A percentile compares a stretch with the other conserved stretches of the same genome.
Conservation (phyloP, 192 early-diverging fungal genomes). For the Geranomyces variabilis region DNA sequence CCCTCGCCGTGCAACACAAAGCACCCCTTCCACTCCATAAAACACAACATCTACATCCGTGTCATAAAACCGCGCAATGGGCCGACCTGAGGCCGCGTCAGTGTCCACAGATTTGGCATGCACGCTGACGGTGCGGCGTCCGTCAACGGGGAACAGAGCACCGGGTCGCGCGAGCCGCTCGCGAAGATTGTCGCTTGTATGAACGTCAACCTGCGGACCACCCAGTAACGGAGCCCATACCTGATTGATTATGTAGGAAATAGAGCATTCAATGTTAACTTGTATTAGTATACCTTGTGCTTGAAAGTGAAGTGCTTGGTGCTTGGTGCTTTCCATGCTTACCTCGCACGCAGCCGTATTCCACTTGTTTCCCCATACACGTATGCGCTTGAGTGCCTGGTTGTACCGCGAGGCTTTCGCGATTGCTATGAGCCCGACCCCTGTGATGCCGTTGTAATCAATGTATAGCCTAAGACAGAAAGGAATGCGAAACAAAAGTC, state of each 20-base stretch:
- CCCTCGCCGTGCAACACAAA: slow-evolving; percentile 37
- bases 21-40: slow-evolving; percentile 45
- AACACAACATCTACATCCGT: slow-evolving; percentile 46
- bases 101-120: background rate
- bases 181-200: slow-evolving; percentile 12
- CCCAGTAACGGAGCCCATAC: slow-evolving; percentile 46
- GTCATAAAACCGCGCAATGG: slow-evolving; percentile 26
- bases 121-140: slow-evolving; percentile 20
- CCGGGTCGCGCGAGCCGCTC: slow-evolving; percentile 9
- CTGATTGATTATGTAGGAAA: no score
- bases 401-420: slow-evolving; percentile 41
- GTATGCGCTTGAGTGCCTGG: slow-evolving; percentile 28
- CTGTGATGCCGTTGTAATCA: slow-evolving; percentile 53
- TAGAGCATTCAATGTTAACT: background rate
- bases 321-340: background rate
- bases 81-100: background rate
- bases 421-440: slow-evolving; percentile 43
- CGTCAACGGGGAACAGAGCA: slow-evolving; percentile 11
- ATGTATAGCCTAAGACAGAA: slow-evolving; percentile 40
- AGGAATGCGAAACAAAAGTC: background rate
- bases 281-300: background rate
- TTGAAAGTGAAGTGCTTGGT: slow-evolving; percentile 13
- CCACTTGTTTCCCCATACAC: slow-evolving; percentile 56
- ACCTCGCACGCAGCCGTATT: slow-evolving; percentile 48
- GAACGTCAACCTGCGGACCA: slow-evolving; percentile 31